A percentile compares a stretch with the other conserved stretches of the same genome.
Conservation (phyloP, 176 grass and related monocot species). For the Lolium perenne region DNA sequence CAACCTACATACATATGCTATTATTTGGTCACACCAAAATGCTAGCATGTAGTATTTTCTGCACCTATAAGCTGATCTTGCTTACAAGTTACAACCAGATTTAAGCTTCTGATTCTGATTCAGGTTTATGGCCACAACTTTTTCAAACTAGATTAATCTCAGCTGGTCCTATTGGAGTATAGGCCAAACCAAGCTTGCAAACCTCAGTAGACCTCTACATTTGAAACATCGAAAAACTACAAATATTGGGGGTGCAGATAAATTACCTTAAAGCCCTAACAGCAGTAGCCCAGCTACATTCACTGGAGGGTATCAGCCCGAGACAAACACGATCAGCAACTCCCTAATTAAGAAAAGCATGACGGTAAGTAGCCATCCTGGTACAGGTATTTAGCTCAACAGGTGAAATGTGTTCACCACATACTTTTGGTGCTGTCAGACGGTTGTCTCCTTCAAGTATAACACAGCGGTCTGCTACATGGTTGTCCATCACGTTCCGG, state of each 20-base stretch:
- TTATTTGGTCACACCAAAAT: background rate
- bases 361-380: conserved; percentile 34
- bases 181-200: conserved; percentile 26
- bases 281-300: conserved; percentile 86
- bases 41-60: conserved; percentile 1
- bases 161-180: background rate
- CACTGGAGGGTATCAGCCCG: conserved; percentile 88
- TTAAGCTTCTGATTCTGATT: conserved; percentile 1
- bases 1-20: background rate
- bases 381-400: conserved; percentile 20
- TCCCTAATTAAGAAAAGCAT: conserved; percentile 56
- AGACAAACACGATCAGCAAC: conserved; percentile 91
- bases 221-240: conserved; percentile 20
- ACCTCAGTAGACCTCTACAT: conserved; percentile 22
- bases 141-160: background rate
- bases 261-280: conserved; percentile 84
- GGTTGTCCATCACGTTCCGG: conserved; percentile 70
- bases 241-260: background rate
- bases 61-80: conserved; percentile 16
- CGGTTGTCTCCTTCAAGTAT: conserved; percentile 97
- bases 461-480: conserved; percentile 73
- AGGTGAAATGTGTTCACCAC: conserved; percentile 22
- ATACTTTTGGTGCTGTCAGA: conserved; percentile 82
- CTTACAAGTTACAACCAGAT: conserved; percentile 8
- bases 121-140: background rate